Conservation (phyloP, 305 asterid species). For the Fraxinus dipetala region DNA sequence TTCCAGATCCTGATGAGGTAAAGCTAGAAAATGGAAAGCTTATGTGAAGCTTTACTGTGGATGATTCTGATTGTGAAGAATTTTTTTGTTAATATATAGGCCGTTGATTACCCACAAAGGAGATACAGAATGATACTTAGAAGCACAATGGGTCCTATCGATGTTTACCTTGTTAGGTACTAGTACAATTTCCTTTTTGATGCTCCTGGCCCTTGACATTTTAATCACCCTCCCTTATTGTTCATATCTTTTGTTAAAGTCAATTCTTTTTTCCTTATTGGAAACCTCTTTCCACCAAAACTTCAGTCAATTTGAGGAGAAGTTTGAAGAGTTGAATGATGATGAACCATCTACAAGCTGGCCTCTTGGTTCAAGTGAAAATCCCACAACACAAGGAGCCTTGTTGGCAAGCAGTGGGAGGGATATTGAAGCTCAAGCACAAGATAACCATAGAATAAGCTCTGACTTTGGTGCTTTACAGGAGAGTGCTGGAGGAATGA, state of each 20-base stretch:
- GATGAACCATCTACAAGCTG: conserved; percentile 49
- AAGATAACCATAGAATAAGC: conserved; percentile 35
- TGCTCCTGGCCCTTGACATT: conserved; percentile 2
- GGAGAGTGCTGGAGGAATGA: conserved; percentile 72
- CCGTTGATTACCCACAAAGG: conserved; percentile 82
- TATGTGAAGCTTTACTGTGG: conserved; percentile 15
- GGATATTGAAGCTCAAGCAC: conserved; percentile 41
- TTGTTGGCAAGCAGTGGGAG: conserved; percentile 33
- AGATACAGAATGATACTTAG: conserved; percentile 91
- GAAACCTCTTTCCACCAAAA: conserved; percentile 20
- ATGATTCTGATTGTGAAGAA: conserved; percentile 22
- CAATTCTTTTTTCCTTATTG: conserved; percentile 15
- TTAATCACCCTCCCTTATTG: conserved; percentile 5
- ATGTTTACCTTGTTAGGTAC: conserved; percentile 97
- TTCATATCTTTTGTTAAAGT: not conserved
- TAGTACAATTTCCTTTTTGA: not conserved
- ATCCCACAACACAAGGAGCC: conserved; percentile 38
- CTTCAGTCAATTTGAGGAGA: conserved; percentile 86
- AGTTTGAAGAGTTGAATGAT: conserved; percentile 76
- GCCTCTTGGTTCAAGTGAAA: conserved; percentile 57
- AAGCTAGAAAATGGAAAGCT: conserved; percentile 15
- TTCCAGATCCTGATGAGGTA: conserved; percentile 98
- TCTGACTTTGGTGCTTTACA: conserved; percentile 46
- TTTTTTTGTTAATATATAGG: conserved; percentile 39
- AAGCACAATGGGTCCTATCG: conserved; percentile 97